Evolutionary conservation across 1,139 yeast genomes (phyloP).

Genomic region (Meyerozyma athensensis): DNA sequence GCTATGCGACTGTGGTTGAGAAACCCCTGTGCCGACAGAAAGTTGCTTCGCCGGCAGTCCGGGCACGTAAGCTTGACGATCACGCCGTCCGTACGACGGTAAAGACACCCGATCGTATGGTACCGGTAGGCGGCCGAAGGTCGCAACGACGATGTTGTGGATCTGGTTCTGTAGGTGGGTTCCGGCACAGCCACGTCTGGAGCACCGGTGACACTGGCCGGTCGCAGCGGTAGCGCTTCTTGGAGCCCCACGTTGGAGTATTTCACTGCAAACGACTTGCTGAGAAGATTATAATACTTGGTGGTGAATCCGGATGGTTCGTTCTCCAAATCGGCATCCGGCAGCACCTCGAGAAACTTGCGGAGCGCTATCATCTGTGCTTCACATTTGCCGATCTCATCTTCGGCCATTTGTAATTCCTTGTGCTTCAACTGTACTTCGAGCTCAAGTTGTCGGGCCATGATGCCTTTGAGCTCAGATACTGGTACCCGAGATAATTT

Average conservation of each 20-base stretch:
- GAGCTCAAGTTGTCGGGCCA: constrained; percentile 54
- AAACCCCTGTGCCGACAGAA: constrained; percentile 77
- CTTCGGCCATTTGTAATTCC: constrained; percentile 54
- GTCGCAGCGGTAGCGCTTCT: neutral
- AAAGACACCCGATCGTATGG: constrained; percentile 51
- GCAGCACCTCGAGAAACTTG: constrained; percentile 48
- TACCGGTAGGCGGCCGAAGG: constrained; percentile 24
- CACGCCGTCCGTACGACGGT: constrained; percentile 68
- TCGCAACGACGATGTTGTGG: constrained; percentile 47
- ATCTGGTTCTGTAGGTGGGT: constrained; percentile 43
- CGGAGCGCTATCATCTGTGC: constrained; percentile 52
- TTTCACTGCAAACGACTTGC: constrained; percentile 30
- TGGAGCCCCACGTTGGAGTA: constrained; percentile 20
- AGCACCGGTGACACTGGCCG: neutral
- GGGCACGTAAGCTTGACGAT: constrained; percentile 66
- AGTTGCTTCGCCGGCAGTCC: constrained; percentile 62
- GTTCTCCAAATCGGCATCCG: constrained; percentile 26
- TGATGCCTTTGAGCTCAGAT: constrained; percentile 35
- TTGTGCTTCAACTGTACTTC: constrained; percentile 69
- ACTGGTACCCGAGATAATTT: constrained; percentile 31
- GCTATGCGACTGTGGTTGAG: constrained; percentile 73
- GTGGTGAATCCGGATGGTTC: constrained; percentile 51
- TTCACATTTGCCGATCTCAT: constrained; percentile 62
- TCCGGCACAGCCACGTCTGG: constrained; percentile 7
- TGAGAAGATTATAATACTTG: constrained; percentile 39